Base-by-base conservation (phyloP, 73 alveolate species). In the Paramecium biaurelia region DNA sequence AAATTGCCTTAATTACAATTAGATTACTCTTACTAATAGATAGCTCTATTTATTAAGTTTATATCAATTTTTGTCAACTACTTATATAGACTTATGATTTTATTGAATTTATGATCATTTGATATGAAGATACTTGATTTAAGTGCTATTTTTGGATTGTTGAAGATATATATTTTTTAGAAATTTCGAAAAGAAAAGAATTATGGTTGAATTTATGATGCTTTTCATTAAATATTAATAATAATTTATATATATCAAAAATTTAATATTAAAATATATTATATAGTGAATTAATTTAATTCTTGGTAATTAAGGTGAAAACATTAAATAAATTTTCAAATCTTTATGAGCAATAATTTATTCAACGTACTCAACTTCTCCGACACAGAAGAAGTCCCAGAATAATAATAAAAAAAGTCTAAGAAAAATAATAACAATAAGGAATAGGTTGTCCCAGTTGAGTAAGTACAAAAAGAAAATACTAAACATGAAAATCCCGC, bases 361-460 rank as follows among this genome's bases (percentile, higher is more conserved):
- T 74, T 74, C 59, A 74, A 41, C 45, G 56, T 28, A 3, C 87
- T 74, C 57, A 74, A 74, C 59, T 34, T 63, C 45, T 63, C 84
- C 7, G 84, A 63, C 26, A 63, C 84, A 26, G 84, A 63, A n/a
- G 84, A 63, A 63, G 84, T 14, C 47, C 84, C 84, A 10, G 84
- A 63, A 63, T 32, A 63, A 63, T 32, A 26, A 63, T 32, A 63
- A 4, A 63, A 63, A 32, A 63, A 63, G 84, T 30, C 84, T 30
- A 63, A 63, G 84, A 63, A 63, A 32, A 63, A 26, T 32, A 63
- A 63, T 26, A 32, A 63, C 20, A 63, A 26, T 34, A 63, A 63
- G 84, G 84, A 63, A 32, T 53, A 53, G 68, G 76, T 79, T 32
- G 43, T 47, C 7, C 90, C 90, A 43, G 90, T 47, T 43, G 76